Evolutionary conservation across 805 yeast species (phyloP).

Genomic region (Metschnikowia dekortorum): DNA sequence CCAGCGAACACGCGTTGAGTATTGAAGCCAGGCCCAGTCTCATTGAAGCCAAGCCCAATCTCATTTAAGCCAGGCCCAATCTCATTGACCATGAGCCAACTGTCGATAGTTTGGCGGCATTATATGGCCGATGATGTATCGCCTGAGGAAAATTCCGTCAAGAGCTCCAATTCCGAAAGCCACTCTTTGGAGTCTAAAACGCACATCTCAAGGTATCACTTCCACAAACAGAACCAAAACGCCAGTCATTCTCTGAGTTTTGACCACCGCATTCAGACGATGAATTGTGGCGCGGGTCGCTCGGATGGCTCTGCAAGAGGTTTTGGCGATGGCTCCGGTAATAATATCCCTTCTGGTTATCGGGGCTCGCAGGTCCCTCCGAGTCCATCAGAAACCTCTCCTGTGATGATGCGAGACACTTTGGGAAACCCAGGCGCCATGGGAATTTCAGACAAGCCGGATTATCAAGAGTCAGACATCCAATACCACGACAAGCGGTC

Average conservation of each 20-base stretch:
- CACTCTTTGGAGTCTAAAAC: not conserved
- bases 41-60: too few species aligned
- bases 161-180: not conserved
- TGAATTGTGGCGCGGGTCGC: not conserved
- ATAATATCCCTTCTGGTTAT: not conserved
- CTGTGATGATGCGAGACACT: not conserved
- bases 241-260: not conserved
- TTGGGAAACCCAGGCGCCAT: not conserved
- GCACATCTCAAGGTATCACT: too few species aligned
- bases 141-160: not conserved
- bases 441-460: not conserved
- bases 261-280: too few species aligned
- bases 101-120: not conserved
- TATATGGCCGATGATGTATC: not conserved
- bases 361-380: not conserved
- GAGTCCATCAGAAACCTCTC: not conserved
- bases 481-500: not conserved
- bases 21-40: too few species aligned
- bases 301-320: not conserved
- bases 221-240: not conserved
- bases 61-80: too few species aligned
- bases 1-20: too few species aligned
- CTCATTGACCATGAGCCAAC: not conserved
- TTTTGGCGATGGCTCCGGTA: not conserved
- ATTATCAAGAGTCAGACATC: not conserved